These are phyloP conservation scores for Macrolepiota dolichaula DNA, from an alignment of 768 basidiomycete genomes.

Conservation along the genomic window DNA sequence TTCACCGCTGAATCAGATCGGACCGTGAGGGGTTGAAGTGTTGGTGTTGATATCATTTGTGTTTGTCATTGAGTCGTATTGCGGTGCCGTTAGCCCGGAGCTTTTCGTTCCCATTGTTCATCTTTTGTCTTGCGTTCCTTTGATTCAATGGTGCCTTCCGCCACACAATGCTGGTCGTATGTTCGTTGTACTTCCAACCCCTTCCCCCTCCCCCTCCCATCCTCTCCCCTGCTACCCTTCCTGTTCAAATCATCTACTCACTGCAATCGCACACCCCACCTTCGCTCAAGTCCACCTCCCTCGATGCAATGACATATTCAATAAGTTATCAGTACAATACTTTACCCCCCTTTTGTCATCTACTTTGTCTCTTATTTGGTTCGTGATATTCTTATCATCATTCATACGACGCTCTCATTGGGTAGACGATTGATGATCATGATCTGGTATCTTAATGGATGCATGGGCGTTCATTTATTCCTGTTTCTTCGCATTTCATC, in stretches of 20 bases:
- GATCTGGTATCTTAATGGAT: constrained; percentile 1
- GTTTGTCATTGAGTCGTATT: background rate
- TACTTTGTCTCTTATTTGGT: background rate
- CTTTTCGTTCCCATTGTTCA: background rate
- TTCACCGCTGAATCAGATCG: constrained; percentile 2
- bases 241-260: background rate
- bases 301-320: background rate
- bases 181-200: background rate
- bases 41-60: background rate
- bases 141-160: background rate
- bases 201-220: background rate
- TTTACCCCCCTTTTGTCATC: background rate
- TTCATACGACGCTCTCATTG: background rate
- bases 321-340: constrained; percentile 6
- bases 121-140: background rate
- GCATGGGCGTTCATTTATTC: no score
- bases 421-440: background rate
- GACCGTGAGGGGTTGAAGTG: background rate
- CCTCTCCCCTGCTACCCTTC: background rate
- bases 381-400: background rate
- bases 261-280: background rate
- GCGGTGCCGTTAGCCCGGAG: background rate
- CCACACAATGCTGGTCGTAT: background rate
- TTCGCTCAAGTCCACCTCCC: background rate
- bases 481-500: no score